phyloP scores from a whole-genome alignment of 2,329 filamentous ascomycete species.

The Lachnellula arida region DNA sequence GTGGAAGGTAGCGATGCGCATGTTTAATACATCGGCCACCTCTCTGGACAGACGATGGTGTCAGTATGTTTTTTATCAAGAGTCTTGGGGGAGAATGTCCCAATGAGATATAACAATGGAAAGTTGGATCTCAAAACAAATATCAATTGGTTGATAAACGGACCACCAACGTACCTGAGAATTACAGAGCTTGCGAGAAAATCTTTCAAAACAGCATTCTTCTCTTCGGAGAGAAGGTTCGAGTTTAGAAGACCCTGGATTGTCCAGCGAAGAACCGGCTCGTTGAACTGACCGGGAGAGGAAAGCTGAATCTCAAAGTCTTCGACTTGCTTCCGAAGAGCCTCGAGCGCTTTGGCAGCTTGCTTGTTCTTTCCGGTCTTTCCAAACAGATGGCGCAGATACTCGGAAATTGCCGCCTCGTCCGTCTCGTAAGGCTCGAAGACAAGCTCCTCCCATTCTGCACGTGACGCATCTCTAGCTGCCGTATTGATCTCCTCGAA shows the following conservation, averaged over 20 bases:
- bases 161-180: constrained; percentile 24
- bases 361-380: constrained; percentile 31
- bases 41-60: constrained; percentile 32
- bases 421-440: constrained; percentile 47
- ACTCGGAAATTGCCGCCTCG: constrained; percentile 40
- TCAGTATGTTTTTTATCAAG: background rate
- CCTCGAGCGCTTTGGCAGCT: constrained; percentile 38
- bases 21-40: constrained; percentile 53
- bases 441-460: constrained; percentile 51
- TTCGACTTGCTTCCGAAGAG: constrained; percentile 37
- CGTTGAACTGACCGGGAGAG: constrained; percentile 35
- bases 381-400: constrained; percentile 48
- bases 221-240: constrained; percentile 49
- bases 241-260: constrained; percentile 46
- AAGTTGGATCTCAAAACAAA: no score
- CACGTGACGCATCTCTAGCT: constrained; percentile 47
- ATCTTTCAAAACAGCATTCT: constrained; percentile 45
- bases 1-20: constrained; percentile 47
- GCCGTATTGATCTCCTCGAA: constrained; percentile 44
- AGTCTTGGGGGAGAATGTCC: background rate
- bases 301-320: constrained; percentile 31
- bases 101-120: no score
- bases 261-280: constrained; percentile 37
- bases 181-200: constrained; percentile 46
- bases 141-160: background rate